These are phyloP conservation scores for Naganishia sp. DNA, from an alignment of 1,284 basidiomycete species.

Conservation along the genomic window DNA sequence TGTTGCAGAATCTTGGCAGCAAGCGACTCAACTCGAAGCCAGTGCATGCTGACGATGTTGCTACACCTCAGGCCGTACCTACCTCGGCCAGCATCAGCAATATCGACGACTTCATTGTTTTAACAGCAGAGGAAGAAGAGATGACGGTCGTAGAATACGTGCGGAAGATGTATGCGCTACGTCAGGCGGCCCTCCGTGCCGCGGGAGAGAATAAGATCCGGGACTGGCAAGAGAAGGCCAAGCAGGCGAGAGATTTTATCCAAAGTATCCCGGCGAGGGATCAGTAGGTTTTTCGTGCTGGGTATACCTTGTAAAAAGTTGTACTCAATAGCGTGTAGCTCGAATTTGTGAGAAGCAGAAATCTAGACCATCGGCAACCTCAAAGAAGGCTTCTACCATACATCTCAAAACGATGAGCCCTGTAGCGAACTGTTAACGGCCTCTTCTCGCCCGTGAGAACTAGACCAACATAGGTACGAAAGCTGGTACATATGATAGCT, in stretches of 20 bases:
- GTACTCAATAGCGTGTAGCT: neutral
- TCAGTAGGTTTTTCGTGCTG: neutral
- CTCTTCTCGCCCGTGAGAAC: no score
- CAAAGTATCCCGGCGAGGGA: conserved; percentile 33
- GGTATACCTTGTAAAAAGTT: neutral
- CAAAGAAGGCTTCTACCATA: no score
- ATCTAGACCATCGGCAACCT: no score
- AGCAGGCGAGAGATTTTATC: conserved; percentile 39
- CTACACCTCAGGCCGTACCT: neutral
- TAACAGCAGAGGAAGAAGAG: conserved; percentile 41
- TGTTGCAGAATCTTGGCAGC: conserved; percentile 41
- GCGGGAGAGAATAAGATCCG: conserved; percentile 46
- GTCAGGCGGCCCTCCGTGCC: conserved; percentile 38
- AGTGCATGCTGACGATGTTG: conserved; percentile 9
- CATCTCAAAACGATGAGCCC: no score
- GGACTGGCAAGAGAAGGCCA: conserved; percentile 39
- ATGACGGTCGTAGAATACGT: conserved; percentile 48
- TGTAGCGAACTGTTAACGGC: no score
- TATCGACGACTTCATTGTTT: conserved; percentile 2
- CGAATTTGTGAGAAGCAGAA: no score
- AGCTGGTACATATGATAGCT: no score
- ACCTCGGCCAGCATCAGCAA: neutral
- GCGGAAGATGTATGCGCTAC: conserved; percentile 39
- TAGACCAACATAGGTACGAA: no score
- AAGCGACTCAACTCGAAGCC: conserved; percentile 27